Evolutionary conservation across 179 eudicot species (phyloP).

Genomic region (Vitellaria paradoxa): DNA sequence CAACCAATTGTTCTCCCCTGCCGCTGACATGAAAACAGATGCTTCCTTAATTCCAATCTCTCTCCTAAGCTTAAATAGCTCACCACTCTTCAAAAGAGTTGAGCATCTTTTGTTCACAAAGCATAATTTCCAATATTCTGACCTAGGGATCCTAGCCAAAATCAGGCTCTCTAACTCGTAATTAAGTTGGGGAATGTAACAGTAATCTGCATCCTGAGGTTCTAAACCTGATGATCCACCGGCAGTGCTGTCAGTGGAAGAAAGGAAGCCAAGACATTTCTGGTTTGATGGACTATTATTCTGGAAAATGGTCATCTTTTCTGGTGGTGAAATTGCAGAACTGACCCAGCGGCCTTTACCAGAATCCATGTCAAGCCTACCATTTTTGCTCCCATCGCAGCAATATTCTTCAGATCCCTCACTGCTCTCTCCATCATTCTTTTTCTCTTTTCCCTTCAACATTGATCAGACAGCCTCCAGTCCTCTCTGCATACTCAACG

Average conservation of each 20-base stretch:
- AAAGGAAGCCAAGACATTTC: slow-evolving; percentile 2
- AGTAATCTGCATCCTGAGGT: slow-evolving; percentile 89
- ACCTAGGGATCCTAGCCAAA: slow-evolving; percentile 47
- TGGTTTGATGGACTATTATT: slow-evolving; percentile 14
- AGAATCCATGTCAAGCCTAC: background rate
- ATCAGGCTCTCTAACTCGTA: slow-evolving; percentile 46
- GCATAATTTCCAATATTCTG: slow-evolving; percentile 50
- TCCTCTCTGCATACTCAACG: slow-evolving; percentile 7
- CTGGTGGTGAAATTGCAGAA: slow-evolving; percentile 4
- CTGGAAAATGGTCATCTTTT: slow-evolving; percentile 18
- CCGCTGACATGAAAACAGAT: slow-evolving; percentile 52
- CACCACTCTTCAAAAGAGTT: slow-evolving; percentile 47
- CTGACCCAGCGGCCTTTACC: background rate
- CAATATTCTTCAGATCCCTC: background rate
- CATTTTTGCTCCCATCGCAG: background rate
- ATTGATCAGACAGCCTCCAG: slow-evolving; percentile 14
- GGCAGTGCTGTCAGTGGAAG: slow-evolving; percentile 12
- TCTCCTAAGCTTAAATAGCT: slow-evolving; percentile 44
- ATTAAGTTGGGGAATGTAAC: slow-evolving; percentile 24
- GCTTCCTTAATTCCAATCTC: slow-evolving; percentile 42
- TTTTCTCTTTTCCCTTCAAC: slow-evolving; percentile 20
- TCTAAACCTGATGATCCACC: slow-evolving; percentile 21
- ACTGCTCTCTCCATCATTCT: slow-evolving; percentile 15
- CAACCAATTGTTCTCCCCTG: slow-evolving; percentile 59
- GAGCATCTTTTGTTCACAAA: slow-evolving; percentile 34